phyloP scores from a whole-genome alignment of 257 asterid genomes.

The Fraxinus pennsylvanica region DNA sequence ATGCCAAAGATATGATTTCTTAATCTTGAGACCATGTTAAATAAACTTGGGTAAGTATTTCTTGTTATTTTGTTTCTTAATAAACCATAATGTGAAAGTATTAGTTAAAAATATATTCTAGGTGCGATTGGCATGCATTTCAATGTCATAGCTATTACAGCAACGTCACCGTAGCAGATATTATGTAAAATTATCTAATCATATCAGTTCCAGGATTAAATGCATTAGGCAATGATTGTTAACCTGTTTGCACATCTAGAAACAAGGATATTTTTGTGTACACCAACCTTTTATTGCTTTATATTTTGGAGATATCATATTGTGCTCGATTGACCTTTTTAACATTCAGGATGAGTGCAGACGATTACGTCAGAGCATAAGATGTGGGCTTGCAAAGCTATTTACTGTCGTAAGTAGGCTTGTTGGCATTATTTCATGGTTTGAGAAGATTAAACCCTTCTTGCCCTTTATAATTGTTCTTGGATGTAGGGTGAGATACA shows the following conservation, averaged over 20 bases:
- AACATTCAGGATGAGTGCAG: conserved; percentile 79
- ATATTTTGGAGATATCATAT: conserved; percentile 9
- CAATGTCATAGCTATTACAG: neutral
- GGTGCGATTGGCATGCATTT: neutral
- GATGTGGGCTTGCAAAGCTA: conserved; percentile 73
- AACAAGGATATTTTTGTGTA: neutral
- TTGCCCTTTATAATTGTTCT: conserved; percentile 19
- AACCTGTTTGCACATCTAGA: neutral
- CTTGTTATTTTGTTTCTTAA: conserved; percentile 27
- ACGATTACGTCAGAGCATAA: conserved; percentile 78
- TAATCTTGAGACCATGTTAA: conserved; percentile 9
- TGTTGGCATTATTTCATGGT: conserved; percentile 26
- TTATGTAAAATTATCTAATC: neutral
- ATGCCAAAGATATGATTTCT: neutral
- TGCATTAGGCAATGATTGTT: neutral
- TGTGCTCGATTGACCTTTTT: conserved; percentile 12
- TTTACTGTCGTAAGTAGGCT: conserved; percentile 71
- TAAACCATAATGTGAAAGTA: conserved; percentile 9
- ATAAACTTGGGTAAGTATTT: neutral
- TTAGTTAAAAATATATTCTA: neutral
- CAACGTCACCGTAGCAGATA: neutral
- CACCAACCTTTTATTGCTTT: neutral
- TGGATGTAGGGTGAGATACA: conserved; percentile 71
- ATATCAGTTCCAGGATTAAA: neutral
- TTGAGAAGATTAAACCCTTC: conserved; percentile 17